Percentiles rank a stretch among this genome's conserved stretches.
These are phyloP conservation scores for Cruciata laevipes DNA, from an alignment of 257 asterid species.

Conservation along the genomic window DNA sequence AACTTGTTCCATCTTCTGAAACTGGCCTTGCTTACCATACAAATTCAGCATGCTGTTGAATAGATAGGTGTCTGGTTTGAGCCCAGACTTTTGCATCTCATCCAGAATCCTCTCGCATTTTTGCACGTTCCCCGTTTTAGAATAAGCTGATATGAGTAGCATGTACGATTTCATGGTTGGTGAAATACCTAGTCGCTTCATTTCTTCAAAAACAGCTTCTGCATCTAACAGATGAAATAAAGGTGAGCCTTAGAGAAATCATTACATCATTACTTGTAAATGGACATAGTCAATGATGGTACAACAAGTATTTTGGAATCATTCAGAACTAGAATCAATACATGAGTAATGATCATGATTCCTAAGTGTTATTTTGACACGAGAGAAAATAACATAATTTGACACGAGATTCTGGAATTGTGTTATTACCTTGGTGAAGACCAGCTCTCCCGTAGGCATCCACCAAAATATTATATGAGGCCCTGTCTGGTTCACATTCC, in stretches of 20 bases:
- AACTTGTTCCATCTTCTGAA: slow-evolving; percentile 70
- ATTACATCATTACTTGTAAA: background rate
- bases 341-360: background rate
- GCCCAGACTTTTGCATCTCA: slow-evolving; percentile 47
- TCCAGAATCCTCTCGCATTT: slow-evolving; percentile 65
- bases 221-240: slow-evolving; percentile 38
- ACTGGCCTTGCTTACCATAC: slow-evolving; percentile 71
- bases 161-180: slow-evolving; percentile 84
- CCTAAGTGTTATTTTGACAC: no score
- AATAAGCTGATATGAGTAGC: slow-evolving; percentile 68
- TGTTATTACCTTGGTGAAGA: slow-evolving; percentile 50
- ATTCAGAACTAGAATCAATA: background rate
- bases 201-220: slow-evolving; percentile 66
- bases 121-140: slow-evolving; percentile 46
- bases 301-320: no score
- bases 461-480: slow-evolving; percentile 75
- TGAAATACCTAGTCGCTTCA: slow-evolving; percentile 57
- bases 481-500: slow-evolving; percentile 85
- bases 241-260: background rate
- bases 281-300: no score
- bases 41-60: slow-evolving; percentile 66
- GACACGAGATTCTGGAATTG: background rate
- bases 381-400: no score
- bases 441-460: slow-evolving; percentile 92
- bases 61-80: slow-evolving; percentile 57